phyloP scores from a whole-genome alignment of 2,329 filamentous ascomycete genomes.

The Colletotrichum horii region DNA sequence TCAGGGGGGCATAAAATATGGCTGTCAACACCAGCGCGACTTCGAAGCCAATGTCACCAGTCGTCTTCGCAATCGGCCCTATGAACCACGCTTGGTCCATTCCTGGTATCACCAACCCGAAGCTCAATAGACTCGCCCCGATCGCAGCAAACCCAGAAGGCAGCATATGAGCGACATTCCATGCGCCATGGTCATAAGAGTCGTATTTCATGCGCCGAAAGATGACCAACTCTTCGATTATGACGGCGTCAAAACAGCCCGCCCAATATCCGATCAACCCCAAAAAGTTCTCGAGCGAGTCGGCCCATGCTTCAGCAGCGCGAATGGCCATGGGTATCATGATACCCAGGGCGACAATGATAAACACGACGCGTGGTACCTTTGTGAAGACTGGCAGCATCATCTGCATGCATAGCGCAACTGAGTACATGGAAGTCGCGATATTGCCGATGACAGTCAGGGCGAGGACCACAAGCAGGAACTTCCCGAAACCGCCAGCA shows the following conservation, averaged over 20 bases:
- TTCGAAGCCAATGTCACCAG: constrained; percentile 52
- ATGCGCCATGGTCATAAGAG: constrained; percentile 46
- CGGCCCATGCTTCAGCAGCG: constrained; percentile 43
- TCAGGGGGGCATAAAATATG: constrained; percentile 45
- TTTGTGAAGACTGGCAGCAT: constrained; percentile 36
- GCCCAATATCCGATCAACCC: constrained; percentile 51
- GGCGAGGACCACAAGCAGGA: constrained; percentile 40
- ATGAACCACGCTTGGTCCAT: constrained; percentile 49
- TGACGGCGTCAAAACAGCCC: constrained; percentile 45
- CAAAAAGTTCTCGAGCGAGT: constrained; percentile 48
- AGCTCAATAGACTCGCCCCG: constrained; percentile 46
- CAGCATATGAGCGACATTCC: constrained; percentile 47
- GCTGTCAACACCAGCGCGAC: constrained; percentile 45
- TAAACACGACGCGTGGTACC: constrained; percentile 46
- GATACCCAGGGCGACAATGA: constrained; percentile 41
- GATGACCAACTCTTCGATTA: constrained; percentile 46
- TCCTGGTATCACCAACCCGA: constrained; percentile 45
- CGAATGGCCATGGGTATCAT: constrained; percentile 46
- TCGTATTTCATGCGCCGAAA: constrained; percentile 46
- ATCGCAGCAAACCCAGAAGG: constrained; percentile 48
- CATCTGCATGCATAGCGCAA: constrained; percentile 44
- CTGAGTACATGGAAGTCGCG: constrained; percentile 42
- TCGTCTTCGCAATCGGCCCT: constrained; percentile 45
- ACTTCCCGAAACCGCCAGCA: constrained; percentile 38
- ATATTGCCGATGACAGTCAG: constrained; percentile 43